Conservation (phyloP, 139 green algal genomes). For the Chloropicon primus region DNA sequence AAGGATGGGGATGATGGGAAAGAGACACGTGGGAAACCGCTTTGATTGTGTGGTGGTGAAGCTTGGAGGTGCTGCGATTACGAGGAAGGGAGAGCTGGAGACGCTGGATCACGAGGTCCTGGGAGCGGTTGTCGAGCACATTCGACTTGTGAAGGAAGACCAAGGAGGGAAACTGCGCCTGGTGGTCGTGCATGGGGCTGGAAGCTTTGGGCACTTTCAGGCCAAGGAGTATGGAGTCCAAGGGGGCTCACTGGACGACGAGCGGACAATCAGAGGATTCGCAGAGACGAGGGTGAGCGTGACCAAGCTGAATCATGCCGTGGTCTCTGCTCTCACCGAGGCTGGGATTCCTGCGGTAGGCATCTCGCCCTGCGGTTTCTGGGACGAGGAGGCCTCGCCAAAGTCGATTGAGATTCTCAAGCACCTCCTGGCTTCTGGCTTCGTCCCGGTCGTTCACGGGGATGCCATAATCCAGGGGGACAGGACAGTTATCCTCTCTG, state of each 20-base stretch:
- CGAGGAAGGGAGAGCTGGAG: conserved; percentile 31
- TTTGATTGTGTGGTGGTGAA: conserved; percentile 29
- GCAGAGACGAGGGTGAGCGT: conserved; percentile 30
- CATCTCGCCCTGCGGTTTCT: conserved; percentile 31
- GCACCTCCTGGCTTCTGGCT: conserved; percentile 15
- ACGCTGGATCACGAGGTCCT: conserved; percentile 28
- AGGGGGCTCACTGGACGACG: conserved; percentile 14
- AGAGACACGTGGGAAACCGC: not conserved
- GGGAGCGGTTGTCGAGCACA: not conserved
- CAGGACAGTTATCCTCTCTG: conserved; percentile 39
- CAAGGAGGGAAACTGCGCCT: conserved; percentile 6
- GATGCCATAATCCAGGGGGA: conserved; percentile 34
- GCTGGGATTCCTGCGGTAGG: conserved; percentile 32
- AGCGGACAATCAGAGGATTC: conserved; percentile 20
- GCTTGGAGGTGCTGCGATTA: conserved; percentile 47
- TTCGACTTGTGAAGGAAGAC: not conserved
- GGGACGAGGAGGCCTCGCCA: conserved; percentile 10
- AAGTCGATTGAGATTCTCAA: conserved; percentile 7
- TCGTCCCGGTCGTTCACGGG: conserved; percentile 56
- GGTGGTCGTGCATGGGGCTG: conserved; percentile 49
- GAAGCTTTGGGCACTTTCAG: conserved; percentile 47
- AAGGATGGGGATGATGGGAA: not conserved
- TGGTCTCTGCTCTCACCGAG: conserved; percentile 28
- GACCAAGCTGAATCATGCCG: conserved; percentile 28
- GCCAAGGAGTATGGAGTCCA: conserved; percentile 27